Evolutionary conservation across 495 filamentous ascomycete genomes (phyloP), one percentile per base, ranked within the genome.

Genomic region (Talaromyces liani): DNA sequence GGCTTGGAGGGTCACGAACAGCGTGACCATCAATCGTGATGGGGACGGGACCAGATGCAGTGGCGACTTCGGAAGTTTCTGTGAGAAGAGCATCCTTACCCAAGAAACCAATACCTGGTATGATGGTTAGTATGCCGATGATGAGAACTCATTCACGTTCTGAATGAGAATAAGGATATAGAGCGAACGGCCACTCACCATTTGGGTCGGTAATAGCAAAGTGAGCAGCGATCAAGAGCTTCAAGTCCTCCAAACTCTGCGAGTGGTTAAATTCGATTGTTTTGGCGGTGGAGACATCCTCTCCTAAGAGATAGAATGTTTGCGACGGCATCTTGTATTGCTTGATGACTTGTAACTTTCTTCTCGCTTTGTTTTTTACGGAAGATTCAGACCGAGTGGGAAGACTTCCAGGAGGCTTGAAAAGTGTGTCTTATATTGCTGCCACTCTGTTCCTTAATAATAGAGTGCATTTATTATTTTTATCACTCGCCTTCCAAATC

Each of bases 1-100:
- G 84, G 7, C 80, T 77, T 1, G 74, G 75, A 4, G 75, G 67
- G 7, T 77, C 72, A 9, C 77, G 74, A n/a, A 82, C 74, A 18
- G 70, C 65, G 27, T 78, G 68, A 6, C 79, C 79, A 60, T 81
- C 77, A 18, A 83, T 72, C 18, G 72, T 73, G 55, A 82, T 71
- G 10, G 71, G 71, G 14, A 84, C 63, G 0, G 75, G 72, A 7
- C 60, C 67, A n/a, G 65, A n/a, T 0, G 65, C 66, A 3, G 71
- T 60, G 16, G 74, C 41, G 6, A 82, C 60, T 1, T 77, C 73
- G 0, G 66, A 14, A 0, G 76, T 65, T 0, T 71, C 68, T 6
- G 55, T 59, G 2, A 80, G 65, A 2, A 56, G 47, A 4, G 61
- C 22, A 10, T 79, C 69, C 24, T 73, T 62, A 5, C 63, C 64